Conservation (phyloP, 2,329 filamentous ascomycete species). For the Trichoderma breve region DNA sequence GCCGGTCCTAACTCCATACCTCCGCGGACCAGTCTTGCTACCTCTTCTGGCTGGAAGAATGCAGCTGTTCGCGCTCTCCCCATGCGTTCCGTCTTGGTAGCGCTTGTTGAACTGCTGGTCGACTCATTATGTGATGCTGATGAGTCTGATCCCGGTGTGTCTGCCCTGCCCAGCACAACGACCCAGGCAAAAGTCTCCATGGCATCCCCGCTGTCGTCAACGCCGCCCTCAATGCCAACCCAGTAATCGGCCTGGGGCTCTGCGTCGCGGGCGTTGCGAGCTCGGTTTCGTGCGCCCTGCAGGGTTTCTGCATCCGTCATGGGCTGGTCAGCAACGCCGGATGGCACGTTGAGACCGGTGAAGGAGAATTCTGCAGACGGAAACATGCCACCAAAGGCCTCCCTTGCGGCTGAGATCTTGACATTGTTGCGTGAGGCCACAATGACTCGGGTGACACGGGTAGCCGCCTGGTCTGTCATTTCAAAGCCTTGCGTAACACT, state of each 20-base stretch:
- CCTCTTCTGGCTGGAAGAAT: conserved; percentile 39
- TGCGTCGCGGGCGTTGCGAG: conserved; percentile 31
- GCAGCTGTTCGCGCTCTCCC: conserved; percentile 40
- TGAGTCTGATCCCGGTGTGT: neutral
- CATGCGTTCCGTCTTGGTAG: conserved; percentile 23
- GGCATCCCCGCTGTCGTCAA: conserved; percentile 30
- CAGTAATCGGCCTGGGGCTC: conserved; percentile 38
- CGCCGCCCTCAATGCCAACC: conserved; percentile 43
- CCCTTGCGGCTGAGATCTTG: conserved; percentile 38
- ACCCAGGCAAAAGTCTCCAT: conserved; percentile 43
- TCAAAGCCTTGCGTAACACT: neutral
- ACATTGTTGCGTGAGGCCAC: conserved; percentile 42
- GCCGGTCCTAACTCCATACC: conserved; percentile 43
- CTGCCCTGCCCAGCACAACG: conserved; percentile 28
- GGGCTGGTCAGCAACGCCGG: conserved; percentile 41
- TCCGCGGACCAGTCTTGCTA: conserved; percentile 33
- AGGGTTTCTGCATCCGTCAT: conserved; percentile 40
- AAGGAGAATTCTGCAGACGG: conserved; percentile 29
- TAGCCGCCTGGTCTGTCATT: neutral
- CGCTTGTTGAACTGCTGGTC: neutral
- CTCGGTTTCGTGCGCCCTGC: conserved; percentile 39
- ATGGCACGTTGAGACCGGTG: conserved; percentile 34
- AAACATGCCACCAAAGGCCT: conserved; percentile 39
- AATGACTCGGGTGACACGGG: conserved; percentile 26
- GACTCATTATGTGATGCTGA: neutral